A percentile compares a stretch with the other conserved stretches of the same genome.
These are phyloP conservation scores for Bondarzewia mesenterica DNA, from an alignment of 1,284 basidiomycete species.

Conservation along the genomic window DNA sequence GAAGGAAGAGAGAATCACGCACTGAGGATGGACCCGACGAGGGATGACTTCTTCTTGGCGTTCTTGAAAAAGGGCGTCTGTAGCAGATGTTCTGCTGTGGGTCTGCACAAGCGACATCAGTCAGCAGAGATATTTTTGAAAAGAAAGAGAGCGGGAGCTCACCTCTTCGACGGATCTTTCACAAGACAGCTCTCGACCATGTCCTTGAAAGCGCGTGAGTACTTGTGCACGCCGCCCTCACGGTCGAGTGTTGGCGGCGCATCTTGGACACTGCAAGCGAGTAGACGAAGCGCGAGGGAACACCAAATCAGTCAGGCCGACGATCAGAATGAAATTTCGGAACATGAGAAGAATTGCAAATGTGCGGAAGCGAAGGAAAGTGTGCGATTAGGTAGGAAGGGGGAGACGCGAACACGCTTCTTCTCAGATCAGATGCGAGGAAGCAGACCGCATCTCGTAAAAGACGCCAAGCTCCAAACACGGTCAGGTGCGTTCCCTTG, in stretches of 20 bases:
- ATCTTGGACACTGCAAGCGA: constrained; percentile 48
- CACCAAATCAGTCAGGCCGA: constrained; percentile 10
- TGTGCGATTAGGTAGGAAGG: too few relatives aligned
- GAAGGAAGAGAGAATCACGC: constrained; percentile 14
- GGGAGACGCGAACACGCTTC: too few relatives aligned
- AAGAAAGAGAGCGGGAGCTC: constrained; percentile 1
- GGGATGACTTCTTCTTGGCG: constrained; percentile 67
- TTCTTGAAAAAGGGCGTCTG: constrained; percentile 73
- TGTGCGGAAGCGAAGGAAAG: too few relatives aligned
- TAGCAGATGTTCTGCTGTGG: constrained; percentile 72
- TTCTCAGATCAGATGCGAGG: too few relatives aligned
- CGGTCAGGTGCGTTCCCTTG: too few relatives aligned
- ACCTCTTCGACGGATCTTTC: constrained; percentile 76
- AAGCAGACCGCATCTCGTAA: too few relatives aligned
- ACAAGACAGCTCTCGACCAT: constrained; percentile 74
- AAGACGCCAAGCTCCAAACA: too few relatives aligned
- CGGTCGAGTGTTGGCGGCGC: constrained; percentile 69
- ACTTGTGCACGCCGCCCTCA: constrained; percentile 65
- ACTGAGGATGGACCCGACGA: constrained; percentile 72
- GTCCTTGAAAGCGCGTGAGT: constrained; percentile 77
- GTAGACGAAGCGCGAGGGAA: constrained; percentile 3
- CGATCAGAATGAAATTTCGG: not conserved
- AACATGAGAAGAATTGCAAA: too few relatives aligned
- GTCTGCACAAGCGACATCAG: constrained; percentile 32
- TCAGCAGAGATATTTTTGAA: not conserved